phyloP scores from a whole-genome alignment of 225 moss, liverwort and hornwort species.

The Pseudoscleropodium purum region DNA sequence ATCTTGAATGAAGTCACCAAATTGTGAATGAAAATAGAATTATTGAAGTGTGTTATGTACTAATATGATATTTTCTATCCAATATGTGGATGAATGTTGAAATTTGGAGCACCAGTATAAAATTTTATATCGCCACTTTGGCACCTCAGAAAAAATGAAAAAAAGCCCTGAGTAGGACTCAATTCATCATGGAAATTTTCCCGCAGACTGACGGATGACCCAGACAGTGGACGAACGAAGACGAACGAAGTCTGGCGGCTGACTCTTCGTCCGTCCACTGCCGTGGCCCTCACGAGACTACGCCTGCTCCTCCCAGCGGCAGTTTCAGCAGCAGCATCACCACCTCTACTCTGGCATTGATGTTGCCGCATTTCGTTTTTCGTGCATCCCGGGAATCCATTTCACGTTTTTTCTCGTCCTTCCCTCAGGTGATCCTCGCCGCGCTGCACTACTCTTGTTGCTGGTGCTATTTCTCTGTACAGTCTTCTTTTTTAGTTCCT shows the following conservation, averaged over 20 bases:
- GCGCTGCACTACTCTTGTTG: neutral
- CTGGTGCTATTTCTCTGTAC: neutral
- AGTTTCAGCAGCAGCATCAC: neutral
- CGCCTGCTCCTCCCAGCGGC: neutral
- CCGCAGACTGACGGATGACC: neutral
- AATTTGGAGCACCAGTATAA: too few species aligned
- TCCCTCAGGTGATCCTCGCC: neutral
- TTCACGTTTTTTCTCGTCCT: neutral
- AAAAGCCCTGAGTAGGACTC: neutral
- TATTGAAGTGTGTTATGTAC: too few species aligned
- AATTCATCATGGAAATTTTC: neutral
- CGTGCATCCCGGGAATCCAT: neutral
- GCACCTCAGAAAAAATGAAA: too few species aligned
- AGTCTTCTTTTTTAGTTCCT: neutral
- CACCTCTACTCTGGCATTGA: neutral
- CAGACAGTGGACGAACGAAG: neutral
- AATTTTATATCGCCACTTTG: too few species aligned
- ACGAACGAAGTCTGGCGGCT: neutral
- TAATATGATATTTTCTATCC: too few species aligned
- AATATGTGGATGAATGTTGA: too few species aligned
- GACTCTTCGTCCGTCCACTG: neutral
- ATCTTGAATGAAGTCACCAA: too few species aligned
- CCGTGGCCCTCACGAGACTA: slow-evolving; percentile 12
- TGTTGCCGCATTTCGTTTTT: neutral
- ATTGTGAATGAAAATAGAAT: too few species aligned